phyloP scores from a whole-genome alignment of 2,329 filamentous ascomycete genomes.

The Pleomassaria siparia region DNA sequence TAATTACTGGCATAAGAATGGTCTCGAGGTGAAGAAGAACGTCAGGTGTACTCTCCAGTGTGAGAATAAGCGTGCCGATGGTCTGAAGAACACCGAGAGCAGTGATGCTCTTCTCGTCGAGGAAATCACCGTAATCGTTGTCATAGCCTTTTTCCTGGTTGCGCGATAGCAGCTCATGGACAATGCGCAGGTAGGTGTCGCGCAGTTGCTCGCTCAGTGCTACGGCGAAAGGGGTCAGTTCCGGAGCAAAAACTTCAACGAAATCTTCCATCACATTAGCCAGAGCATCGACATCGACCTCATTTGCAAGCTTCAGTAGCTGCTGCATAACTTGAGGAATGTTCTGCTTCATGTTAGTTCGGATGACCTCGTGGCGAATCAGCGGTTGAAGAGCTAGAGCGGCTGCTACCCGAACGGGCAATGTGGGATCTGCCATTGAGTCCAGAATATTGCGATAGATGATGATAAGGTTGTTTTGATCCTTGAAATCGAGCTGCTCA shows the following conservation, averaged over 20 bases:
- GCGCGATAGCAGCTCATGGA: constrained; percentile 86
- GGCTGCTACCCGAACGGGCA: constrained; percentile 92
- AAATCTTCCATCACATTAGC: constrained; percentile 99
- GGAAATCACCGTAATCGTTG: constrained; percentile 81
- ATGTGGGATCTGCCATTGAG: constrained; percentile 90
- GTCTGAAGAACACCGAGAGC: constrained; percentile 95
- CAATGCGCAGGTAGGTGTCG: constrained; percentile 93
- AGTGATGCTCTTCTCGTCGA: constrained; percentile 98
- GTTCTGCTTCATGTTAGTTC: constrained; percentile 93
- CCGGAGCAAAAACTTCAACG: constrained; percentile 96
- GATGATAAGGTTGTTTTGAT: constrained; percentile 89
- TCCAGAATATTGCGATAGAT: constrained; percentile 97
- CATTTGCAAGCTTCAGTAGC: constrained; percentile 92
- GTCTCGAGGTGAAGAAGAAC: constrained; percentile 93
- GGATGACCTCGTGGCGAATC: constrained; percentile 92
- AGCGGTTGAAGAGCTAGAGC: constrained; percentile 92
- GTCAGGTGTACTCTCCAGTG: constrained; percentile 93
- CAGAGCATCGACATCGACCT: constrained; percentile 94
- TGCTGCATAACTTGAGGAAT: constrained; percentile 99
- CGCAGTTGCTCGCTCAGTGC: constrained; percentile 93
- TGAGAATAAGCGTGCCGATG: constrained; percentile 95
- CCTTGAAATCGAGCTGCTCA: constrained; percentile 94
- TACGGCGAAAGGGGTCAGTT: constrained; percentile 94
- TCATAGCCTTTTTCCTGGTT: constrained; percentile 74
- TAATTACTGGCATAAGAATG: constrained; percentile 95